These are phyloP conservation scores for Geranomyces variabilis DNA, from an alignment of 192 early-diverging fungal species.

Conservation along the genomic window DNA sequence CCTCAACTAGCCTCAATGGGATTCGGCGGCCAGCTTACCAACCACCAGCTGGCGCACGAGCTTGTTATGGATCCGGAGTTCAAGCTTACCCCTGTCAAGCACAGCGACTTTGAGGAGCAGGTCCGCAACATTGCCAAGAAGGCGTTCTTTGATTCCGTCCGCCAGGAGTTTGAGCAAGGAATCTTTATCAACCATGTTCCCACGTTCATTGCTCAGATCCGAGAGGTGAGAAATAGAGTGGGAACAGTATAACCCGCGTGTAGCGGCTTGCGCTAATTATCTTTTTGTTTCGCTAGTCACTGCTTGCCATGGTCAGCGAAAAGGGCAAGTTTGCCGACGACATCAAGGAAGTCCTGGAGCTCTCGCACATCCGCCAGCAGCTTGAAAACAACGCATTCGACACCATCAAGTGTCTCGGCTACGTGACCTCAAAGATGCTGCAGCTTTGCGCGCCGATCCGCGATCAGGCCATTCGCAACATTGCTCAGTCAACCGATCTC, in stretches of 20 bases:
- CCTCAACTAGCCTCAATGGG: conserved; percentile 41
- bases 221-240: conserved; percentile 47
- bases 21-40: conserved; percentile 53
- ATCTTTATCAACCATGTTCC: conserved; percentile 54
- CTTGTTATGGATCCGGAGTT: conserved; percentile 76
- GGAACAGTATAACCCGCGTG: no score
- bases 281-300: conserved; percentile 42
- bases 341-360: conserved; percentile 70
- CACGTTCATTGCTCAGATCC: conserved; percentile 57
- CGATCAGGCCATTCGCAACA: conserved; percentile 58
- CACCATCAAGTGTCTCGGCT: conserved; percentile 46
- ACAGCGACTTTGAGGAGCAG: conserved; percentile 51
- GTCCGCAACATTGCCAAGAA: conserved; percentile 64
- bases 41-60: conserved; percentile 77
- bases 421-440: conserved; percentile 62
- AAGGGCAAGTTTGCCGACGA: conserved; percentile 53
- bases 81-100: conserved; percentile 52
- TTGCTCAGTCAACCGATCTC: conserved; percentile 24
- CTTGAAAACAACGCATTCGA: conserved; percentile 61
- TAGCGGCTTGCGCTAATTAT: not conserved
- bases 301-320: conserved; percentile 68
- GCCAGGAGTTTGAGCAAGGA: conserved; percentile 59
- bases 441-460: conserved; percentile 79
- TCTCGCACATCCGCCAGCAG: conserved; percentile 70
- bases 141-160: conserved; percentile 74